Evolutionary conservation across 2,329 filamentous ascomycete genomes (phyloP), one percentile per base, ranked within the genome.

Genomic region (Alternaria sp.): DNA sequence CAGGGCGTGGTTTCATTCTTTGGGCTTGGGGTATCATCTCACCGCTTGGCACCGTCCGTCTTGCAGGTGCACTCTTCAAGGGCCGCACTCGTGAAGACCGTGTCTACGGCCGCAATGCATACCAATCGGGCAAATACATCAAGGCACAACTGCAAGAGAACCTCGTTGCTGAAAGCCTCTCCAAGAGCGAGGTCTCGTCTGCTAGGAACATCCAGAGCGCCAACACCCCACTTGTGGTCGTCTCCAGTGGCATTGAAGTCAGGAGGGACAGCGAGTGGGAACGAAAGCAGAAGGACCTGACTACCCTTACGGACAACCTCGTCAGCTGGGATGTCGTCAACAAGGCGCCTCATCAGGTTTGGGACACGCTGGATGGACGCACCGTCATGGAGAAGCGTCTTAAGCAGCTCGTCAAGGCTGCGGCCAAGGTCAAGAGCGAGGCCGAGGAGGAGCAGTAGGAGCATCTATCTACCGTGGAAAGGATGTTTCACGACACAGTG

Each of bases 141-240:
- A 97, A 96, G 76, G 90, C 93, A 4, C 91, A 93, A 78, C 83
- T 99, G 55, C 95, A 99, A 78, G 95, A 99, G 80, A 94, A 90
- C 65, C 83, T 98, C 1, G 92, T 97, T 31, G 93, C 93, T 0
- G 86, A 88, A 65, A 92, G 91, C 0, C 86, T 98, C 66, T 92
- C 92, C 13, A 90, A 88, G 76, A 91, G 91, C 33, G 95, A 99
- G 71, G 88, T 96, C 17, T 81, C 84, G 42, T 90, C 88, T 58
- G 92, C 92, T 57, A 84, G 90, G 23, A 88, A 89, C 45, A 95
- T 98, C 52, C 92, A 97, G 78, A 84, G 85, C 57, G 83, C 83
- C n/a, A 82, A 90, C 57, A 91, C 90, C 13, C 90, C 92, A 6
- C 80, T 98, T 37, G 89, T 89, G 2, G 81, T 99, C 24, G 85